phyloP scores from a whole-genome alignment of 495 filamentous ascomycete species.

The Talaromyces thailandensis region DNA sequence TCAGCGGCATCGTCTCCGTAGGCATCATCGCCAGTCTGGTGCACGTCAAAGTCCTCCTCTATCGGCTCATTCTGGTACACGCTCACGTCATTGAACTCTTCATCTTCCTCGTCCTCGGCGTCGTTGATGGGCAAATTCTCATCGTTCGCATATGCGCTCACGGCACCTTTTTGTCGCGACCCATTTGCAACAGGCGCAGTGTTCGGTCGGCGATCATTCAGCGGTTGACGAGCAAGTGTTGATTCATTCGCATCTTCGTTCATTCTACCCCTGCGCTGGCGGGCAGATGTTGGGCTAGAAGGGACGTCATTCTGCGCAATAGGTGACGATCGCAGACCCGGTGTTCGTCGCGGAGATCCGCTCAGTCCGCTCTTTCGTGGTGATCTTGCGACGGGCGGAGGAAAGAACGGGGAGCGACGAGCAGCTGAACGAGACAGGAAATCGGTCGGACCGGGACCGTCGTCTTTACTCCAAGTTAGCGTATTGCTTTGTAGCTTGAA shows the following conservation, averaged over 20 bases:
- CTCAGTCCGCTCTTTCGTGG: constrained; percentile 35
- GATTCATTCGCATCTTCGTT: background rate
- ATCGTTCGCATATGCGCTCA: constrained; percentile 27
- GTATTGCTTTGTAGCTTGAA: background rate
- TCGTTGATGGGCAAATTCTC: constrained; percentile 18
- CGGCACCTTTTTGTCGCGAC: constrained; percentile 31
- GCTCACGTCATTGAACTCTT: constrained; percentile 20
- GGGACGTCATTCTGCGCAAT: constrained; percentile 23
- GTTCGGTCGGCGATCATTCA: constrained; percentile 5
- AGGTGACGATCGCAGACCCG: constrained; percentile 31
- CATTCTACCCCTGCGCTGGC: background rate
- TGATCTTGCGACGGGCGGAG: constrained; percentile 30
- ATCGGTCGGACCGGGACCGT: constrained; percentile 34
- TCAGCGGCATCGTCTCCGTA: background rate
- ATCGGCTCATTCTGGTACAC: constrained; percentile 16
- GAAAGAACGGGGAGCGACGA: constrained; percentile 21
- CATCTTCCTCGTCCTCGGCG: constrained; percentile 25
- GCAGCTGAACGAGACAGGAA: constrained; percentile 25
- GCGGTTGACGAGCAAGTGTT: background rate
- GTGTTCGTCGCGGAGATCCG: constrained; percentile 34
- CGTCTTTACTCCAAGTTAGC: constrained; percentile 16
- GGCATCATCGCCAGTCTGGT: constrained; percentile 15
- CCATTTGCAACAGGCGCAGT: constrained; percentile 12
- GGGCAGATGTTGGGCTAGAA: constrained; percentile 25
- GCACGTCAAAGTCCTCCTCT: constrained; percentile 19